Conservation (phyloP, 352 stramenopile genomes). For the Phytophthora vignae region DNA sequence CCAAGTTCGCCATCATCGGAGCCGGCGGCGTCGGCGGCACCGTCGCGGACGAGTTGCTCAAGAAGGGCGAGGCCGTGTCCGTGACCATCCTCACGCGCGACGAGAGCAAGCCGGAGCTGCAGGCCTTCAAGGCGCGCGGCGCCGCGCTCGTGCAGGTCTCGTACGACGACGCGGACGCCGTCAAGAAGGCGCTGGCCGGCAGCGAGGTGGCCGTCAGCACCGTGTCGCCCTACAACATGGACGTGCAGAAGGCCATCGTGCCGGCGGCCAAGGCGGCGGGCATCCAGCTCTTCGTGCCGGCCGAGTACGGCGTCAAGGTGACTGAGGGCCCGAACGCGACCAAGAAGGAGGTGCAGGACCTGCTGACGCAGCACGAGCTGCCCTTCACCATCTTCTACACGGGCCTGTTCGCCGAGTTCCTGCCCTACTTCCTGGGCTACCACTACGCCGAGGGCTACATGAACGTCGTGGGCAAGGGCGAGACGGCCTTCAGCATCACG, state of each 20-base stretch:
- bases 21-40: conserved; percentile 34
- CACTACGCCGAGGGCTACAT: conserved; percentile 30
- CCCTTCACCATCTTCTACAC: conserved; percentile 33
- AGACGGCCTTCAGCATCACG: conserved; percentile 14
- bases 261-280: conserved; percentile 30
- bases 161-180: conserved; percentile 28
- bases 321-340: conserved; percentile 19
- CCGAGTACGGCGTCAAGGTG: conserved; percentile 22
- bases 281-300: conserved; percentile 38
- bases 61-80: conserved; percentile 18
- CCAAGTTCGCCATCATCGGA: conserved; percentile 36
- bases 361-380: conserved; percentile 19
- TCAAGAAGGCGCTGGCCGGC: conserved; percentile 32
- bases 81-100: conserved; percentile 39
- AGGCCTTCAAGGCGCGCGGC: conserved; percentile 37
- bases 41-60: conserved; percentile 38
- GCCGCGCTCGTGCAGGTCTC: conserved; percentile 29
- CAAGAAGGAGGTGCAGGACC: conserved; percentile 29
- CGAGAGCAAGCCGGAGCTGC: conserved; percentile 29
- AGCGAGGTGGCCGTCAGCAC: conserved; percentile 25
- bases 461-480: conserved; percentile 28
- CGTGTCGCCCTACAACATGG: conserved; percentile 11
- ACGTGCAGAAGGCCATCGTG: conserved; percentile 14
- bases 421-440: conserved; percentile 20
- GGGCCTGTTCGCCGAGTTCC: conserved; percentile 27